phyloP scores from a whole-genome alignment of 2,329 filamentous ascomycete species.

The Pseudopyricularia javanii region DNA sequence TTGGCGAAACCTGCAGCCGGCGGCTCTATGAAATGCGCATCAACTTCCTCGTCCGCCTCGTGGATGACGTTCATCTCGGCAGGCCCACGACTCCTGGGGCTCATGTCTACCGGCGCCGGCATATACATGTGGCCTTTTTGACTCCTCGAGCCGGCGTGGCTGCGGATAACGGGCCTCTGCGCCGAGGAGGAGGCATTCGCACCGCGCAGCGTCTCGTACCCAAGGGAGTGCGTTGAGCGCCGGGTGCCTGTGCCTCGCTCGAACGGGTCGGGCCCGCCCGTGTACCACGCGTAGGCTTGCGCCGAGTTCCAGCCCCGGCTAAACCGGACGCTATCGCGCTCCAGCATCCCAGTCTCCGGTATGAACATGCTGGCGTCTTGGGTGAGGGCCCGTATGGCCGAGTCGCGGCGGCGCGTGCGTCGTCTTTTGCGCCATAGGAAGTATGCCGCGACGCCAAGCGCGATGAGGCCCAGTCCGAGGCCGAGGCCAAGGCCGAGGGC shows the following conservation, averaged over 20 bases:
- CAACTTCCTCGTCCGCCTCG: slow-evolving; percentile 44
- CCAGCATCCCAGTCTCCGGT: slow-evolving; percentile 32
- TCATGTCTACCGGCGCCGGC: slow-evolving; percentile 3
- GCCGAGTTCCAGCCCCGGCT: slow-evolving; percentile 3
- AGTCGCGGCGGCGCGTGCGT: slow-evolving; percentile 24
- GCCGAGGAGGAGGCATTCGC: slow-evolving; percentile 10
- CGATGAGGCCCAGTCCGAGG: slow-evolving; percentile 32
- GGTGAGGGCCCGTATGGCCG: slow-evolving; percentile 32
- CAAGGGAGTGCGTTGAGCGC: slow-evolving; percentile 21
- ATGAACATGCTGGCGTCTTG: slow-evolving; percentile 36
- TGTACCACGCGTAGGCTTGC: slow-evolving; percentile 28
- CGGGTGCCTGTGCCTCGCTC: slow-evolving; percentile 13
- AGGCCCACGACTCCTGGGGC: slow-evolving; percentile 7
- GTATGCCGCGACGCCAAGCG: slow-evolving; percentile 25
- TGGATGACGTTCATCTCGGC: slow-evolving; percentile 45
- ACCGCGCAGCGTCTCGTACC: slow-evolving; percentile 36
- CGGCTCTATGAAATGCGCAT: slow-evolving; percentile 9
- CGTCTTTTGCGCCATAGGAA: slow-evolving; percentile 38
- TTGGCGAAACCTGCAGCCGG: slow-evolving; percentile 6
- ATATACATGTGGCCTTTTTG: slow-evolving; percentile 5
- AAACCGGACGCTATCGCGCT: slow-evolving; percentile 16
- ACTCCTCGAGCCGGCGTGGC: not conserved
- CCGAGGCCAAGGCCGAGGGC: slow-evolving; percentile 56
- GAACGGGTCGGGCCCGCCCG: slow-evolving; percentile 30
- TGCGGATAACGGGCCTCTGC: not conserved